phyloP scores from a whole-genome alignment of 2,329 filamentous ascomycete species.

The Thermothelomyces thermophilus region DNA sequence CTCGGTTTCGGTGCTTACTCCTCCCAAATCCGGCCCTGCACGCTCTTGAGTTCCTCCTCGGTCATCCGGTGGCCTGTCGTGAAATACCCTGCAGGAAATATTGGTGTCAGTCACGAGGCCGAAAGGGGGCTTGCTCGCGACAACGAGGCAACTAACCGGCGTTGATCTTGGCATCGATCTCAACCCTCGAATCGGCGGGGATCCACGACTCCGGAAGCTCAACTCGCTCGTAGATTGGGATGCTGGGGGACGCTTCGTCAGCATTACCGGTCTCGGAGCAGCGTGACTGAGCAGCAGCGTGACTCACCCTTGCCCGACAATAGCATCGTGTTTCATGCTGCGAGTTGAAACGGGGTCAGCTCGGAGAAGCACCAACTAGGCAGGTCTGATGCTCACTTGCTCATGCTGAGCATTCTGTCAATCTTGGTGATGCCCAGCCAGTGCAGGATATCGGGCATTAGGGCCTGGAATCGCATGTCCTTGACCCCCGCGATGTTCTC shows the following conservation, averaged over 20 bases:
- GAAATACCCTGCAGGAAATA: constrained; percentile 53
- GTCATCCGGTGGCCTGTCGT: constrained; percentile 88
- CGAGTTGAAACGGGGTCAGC: constrained; percentile 21
- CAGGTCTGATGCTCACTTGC: constrained; percentile 57
- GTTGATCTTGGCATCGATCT: constrained; percentile 98
- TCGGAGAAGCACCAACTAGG: constrained; percentile 1
- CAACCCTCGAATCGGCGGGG: constrained; percentile 89
- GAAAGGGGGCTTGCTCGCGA: constrained; percentile 1
- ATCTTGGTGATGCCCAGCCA: constrained; percentile 99
- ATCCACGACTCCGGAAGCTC: constrained; percentile 93
- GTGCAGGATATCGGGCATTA: constrained; percentile 97
- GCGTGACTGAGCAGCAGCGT: neutral
- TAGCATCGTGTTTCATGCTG: constrained; percentile 87
- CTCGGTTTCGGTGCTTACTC: constrained; percentile 45
- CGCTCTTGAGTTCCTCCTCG: constrained; percentile 73
- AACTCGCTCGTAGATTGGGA: constrained; percentile 81
- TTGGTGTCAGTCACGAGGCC: constrained; percentile 19
- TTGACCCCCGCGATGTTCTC: constrained; percentile 97
- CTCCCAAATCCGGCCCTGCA: constrained; percentile 89
- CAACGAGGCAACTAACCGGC: constrained; percentile 55
- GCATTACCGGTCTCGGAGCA: constrained; percentile 6
- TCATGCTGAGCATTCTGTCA: constrained; percentile 97
- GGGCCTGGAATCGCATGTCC: constrained; percentile 92
- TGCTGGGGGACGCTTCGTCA: constrained; percentile 38
- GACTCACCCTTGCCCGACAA: constrained; percentile 68